A percentile compares a stretch with the other conserved stretches of the same genome.
phyloP scores from a whole-genome alignment of 257 asterid genomes.

The Avicennia marina region DNA sequence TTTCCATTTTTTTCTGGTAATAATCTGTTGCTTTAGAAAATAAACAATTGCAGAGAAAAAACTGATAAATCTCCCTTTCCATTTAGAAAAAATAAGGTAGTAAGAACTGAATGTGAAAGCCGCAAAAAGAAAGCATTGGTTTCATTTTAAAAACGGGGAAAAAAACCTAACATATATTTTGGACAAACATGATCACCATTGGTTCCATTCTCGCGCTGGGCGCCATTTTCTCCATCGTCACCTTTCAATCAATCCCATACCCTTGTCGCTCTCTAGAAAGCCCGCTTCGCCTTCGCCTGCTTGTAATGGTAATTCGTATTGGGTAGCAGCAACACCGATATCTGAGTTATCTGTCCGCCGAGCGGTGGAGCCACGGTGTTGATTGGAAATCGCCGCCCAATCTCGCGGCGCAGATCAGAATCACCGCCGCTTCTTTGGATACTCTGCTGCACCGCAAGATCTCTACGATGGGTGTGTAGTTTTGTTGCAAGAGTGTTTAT shows the following conservation, averaged over 20 bases:
- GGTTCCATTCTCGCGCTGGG: slow-evolving; percentile 1
- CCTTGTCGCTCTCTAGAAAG: slow-evolving; percentile 28
- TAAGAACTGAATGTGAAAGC: too few species aligned
- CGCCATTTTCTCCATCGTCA: slow-evolving; percentile 19
- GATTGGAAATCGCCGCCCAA: slow-evolving; percentile 78
- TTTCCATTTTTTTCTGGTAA: too few species aligned
- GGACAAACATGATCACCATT: too few species aligned
- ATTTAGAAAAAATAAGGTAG: too few species aligned
- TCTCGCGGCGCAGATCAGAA: slow-evolving; percentile 71
- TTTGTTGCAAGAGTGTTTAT: background rate
- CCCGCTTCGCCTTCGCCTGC: slow-evolving; percentile 17
- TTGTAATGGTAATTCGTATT: background rate
- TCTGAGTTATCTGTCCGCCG: slow-evolving; percentile 44
- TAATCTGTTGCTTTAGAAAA: too few species aligned
- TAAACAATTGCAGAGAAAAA: too few species aligned
- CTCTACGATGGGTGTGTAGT: slow-evolving; percentile 70
- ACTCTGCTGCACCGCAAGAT: slow-evolving; percentile 57
- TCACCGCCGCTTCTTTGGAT: slow-evolving; percentile 34
- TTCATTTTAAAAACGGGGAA: too few species aligned
- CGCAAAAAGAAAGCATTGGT: too few species aligned
- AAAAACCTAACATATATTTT: too few species aligned
- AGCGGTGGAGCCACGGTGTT: slow-evolving; percentile 86
- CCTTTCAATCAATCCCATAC: slow-evolving; percentile 16
- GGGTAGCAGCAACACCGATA: slow-evolving; percentile 37
- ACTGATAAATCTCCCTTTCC: too few species aligned